Evolutionary conservation across 495 filamentous ascomycete species (phyloP).

Genomic region (Tricharina praecox): DNA sequence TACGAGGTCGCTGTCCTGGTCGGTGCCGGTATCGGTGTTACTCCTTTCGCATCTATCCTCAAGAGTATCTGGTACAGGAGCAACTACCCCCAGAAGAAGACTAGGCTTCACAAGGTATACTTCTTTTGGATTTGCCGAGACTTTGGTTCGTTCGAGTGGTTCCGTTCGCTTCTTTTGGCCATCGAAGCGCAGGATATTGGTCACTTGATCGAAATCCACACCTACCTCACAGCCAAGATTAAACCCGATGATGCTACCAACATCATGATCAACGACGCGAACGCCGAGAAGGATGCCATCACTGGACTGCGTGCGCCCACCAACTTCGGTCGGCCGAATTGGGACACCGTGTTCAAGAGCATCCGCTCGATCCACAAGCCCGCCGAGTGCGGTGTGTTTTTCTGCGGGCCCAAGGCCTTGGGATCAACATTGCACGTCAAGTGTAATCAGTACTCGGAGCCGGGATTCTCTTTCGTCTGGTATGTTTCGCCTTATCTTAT

Average conservation of each 20-base stretch:
- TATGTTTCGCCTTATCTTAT: constrained; percentile 1
- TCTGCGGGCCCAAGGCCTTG: constrained; percentile 58
- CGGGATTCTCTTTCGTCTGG: constrained; percentile 32
- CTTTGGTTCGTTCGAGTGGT: constrained; percentile 69
- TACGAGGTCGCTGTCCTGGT: constrained; percentile 54
- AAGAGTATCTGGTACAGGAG: constrained; percentile 81
- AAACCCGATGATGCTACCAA: constrained; percentile 64
- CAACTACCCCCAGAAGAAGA: constrained; percentile 62
- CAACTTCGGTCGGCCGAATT: constrained; percentile 63
- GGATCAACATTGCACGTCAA: constrained; percentile 53
- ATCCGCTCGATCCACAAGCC: constrained; percentile 55
- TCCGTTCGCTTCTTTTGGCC: constrained; percentile 57
- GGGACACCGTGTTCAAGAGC: constrained; percentile 62
- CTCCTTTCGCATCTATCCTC: constrained; percentile 58
- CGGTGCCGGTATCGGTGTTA: constrained; percentile 58
- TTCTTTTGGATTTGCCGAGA: constrained; percentile 73
- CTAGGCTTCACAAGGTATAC: constrained; percentile 58
- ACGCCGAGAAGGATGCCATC: constrained; percentile 60
- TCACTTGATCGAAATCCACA: constrained; percentile 61
- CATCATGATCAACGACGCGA: constrained; percentile 72
- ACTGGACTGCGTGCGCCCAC: constrained; percentile 58
- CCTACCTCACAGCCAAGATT: constrained; percentile 59
- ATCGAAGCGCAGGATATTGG: constrained; percentile 73
- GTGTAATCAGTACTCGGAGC: constrained; percentile 63
- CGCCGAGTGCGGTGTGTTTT: constrained; percentile 63